Conservation (phyloP, 2,329 filamentous ascomycete genomes). For the Hypoxylon sp. region DNA sequence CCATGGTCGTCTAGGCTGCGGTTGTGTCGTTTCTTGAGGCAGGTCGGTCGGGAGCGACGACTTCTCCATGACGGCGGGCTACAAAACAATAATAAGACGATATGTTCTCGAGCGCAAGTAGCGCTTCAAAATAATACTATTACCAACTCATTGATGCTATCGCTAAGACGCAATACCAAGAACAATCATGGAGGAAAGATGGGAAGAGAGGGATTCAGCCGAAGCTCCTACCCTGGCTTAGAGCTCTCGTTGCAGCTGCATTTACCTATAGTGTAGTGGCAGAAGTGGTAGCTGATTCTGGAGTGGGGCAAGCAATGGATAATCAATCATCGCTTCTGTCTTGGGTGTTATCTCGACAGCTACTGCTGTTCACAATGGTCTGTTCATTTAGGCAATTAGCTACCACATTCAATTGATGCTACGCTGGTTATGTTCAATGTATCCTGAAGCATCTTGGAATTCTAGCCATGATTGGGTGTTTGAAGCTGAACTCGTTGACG, state of each 20-base stretch:
- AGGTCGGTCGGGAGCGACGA: background rate
- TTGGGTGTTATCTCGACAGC: no score
- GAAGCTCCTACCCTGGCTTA: background rate
- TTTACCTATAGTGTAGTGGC: no score
- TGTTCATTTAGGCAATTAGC: background rate
- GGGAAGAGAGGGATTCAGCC: conserved; percentile 1
- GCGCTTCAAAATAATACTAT: conserved; percentile 16
- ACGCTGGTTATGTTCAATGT: background rate
- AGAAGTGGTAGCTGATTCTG: background rate
- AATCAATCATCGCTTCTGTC: no score
- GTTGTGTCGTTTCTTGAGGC: background rate
- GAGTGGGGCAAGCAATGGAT: no score
- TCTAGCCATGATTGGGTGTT: no score
- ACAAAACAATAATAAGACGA: background rate
- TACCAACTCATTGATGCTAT: conserved; percentile 16
- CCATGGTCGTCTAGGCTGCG: conserved; percentile 11
- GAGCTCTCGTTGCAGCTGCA: background rate
- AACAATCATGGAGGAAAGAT: background rate
- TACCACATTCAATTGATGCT: background rate
- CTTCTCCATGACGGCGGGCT: conserved; percentile 35
- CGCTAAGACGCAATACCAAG: background rate
- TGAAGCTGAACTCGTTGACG: background rate
- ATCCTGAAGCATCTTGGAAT: background rate
- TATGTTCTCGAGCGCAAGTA: conserved; percentile 12
- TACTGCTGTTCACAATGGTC: background rate